Conservation (phyloP, 805 yeast species). For the Kluyveromyces wickerhamii region DNA sequence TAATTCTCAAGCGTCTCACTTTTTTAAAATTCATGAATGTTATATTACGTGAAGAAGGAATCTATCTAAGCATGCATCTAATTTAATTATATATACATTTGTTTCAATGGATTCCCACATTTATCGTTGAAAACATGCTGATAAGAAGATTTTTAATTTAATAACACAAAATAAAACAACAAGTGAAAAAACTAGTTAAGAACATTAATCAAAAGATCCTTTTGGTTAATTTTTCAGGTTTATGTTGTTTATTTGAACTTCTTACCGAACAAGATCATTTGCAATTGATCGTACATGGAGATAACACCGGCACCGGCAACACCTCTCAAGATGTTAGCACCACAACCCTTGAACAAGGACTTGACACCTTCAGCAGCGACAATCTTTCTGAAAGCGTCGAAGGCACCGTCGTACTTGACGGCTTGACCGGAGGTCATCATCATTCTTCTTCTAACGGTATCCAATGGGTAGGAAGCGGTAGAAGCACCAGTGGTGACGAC, state of each 20-base stretch:
- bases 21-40: too few species aligned
- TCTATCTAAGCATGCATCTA: too few species aligned
- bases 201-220: background rate
- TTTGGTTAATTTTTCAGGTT: background rate
- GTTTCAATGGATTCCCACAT: too few species aligned
- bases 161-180: background rate
- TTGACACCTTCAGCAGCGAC: constrained; percentile 92
- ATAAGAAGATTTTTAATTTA: background rate
- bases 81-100: too few species aligned
- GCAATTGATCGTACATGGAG: constrained; percentile 95
- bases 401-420: constrained; percentile 91
- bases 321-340: constrained; percentile 99
- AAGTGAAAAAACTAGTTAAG: background rate
- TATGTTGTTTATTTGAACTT: constrained; percentile 56
- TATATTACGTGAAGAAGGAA: too few species aligned
- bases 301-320: constrained; percentile 99
- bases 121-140: constrained; percentile 2
- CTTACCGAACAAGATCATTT: constrained; percentile 91
- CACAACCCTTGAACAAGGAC: constrained; percentile 97
- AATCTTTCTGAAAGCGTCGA: constrained; percentile 85
- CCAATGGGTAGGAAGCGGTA: constrained; percentile 98
- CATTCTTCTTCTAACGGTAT: constrained; percentile 99
- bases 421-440: constrained; percentile 99
- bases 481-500: constrained; percentile 97
- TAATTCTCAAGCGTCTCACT: too few species aligned